phyloP scores from a whole-genome alignment of 2,329 filamentous ascomycete genomes.

The Trichoderma harzianum region DNA sequence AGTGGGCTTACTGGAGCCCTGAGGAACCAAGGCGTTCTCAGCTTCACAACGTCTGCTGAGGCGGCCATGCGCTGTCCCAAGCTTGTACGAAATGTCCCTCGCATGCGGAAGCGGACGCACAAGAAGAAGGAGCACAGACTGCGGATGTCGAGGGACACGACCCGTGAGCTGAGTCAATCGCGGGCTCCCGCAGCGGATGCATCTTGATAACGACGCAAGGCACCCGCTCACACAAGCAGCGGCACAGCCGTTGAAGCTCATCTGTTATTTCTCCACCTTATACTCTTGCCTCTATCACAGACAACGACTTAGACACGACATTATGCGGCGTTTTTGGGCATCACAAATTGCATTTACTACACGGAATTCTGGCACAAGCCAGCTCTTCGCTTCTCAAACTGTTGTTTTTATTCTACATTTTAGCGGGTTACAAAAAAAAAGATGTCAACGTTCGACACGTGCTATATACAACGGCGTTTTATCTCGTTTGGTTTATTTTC shows the following conservation, averaged over 20 bases:
- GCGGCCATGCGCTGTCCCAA: slow-evolving; percentile 22
- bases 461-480: neutral
- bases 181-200: neutral
- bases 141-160: neutral
- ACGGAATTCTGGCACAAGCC: neutral
- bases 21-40: slow-evolving; percentile 21
- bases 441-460: slow-evolving; percentile 5
- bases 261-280: neutral
- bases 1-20: slow-evolving; percentile 19
- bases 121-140: slow-evolving; percentile 20
- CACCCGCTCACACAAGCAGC: neutral
- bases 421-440: neutral
- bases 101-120: slow-evolving; percentile 23
- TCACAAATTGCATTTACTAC: neutral
- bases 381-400: slow-evolving; percentile 6
- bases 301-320: slow-evolving; percentile 10
- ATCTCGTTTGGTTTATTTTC: neutral
- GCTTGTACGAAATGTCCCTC: slow-evolving; percentile 24
- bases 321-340: slow-evolving; percentile 8
- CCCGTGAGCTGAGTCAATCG: neutral
- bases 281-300: neutral
- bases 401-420: slow-evolving; percentile 8
- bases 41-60: slow-evolving; percentile 20
- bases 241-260: neutral
- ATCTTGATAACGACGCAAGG: neutral